Conservation (phyloP, 495 filamentous ascomycete genomes). For the Trichoderma reesei region DNA sequence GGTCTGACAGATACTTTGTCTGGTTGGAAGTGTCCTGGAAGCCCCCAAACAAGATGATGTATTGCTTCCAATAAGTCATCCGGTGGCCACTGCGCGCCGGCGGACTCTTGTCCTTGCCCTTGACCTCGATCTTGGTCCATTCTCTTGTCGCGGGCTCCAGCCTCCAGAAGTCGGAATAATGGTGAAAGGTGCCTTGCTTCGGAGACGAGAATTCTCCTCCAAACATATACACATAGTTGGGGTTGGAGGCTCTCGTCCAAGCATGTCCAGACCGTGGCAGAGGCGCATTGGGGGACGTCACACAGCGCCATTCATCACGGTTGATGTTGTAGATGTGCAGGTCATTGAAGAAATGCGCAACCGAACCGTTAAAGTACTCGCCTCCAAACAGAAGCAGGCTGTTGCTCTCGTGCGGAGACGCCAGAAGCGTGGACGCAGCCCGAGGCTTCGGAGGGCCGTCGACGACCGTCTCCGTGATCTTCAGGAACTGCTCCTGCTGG, state of each 20-base stretch:
- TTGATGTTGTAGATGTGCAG: slow-evolving; percentile 86
- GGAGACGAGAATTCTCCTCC: slow-evolving; percentile 65
- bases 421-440: slow-evolving; percentile 67
- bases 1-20: slow-evolving; percentile 75
- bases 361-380: slow-evolving; percentile 54
- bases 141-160: slow-evolving; percentile 73
- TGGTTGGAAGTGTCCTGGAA: slow-evolving; percentile 94
- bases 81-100: slow-evolving; percentile 87
- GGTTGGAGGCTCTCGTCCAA: slow-evolving; percentile 80
- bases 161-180: slow-evolving; percentile 98
- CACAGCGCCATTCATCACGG: slow-evolving; percentile 74
- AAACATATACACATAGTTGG: slow-evolving; percentile 76
- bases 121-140: slow-evolving; percentile 81
- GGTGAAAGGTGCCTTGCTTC: slow-evolving; percentile 97
- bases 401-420: slow-evolving; percentile 73
- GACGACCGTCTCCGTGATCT: slow-evolving; percentile 75
- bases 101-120: slow-evolving; percentile 79
- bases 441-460: slow-evolving; percentile 65
- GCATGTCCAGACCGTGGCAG: slow-evolving; percentile 87
- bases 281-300: slow-evolving; percentile 85
- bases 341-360: slow-evolving; percentile 57
- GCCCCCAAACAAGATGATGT: slow-evolving; percentile 37
- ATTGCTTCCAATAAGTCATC: slow-evolving; percentile 83
- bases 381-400: slow-evolving; percentile 91
- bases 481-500: slow-evolving; percentile 83